Base-by-base conservation (phyloP, 768 basidiomycete species). In the Rhodotorula graminis region DNA sequence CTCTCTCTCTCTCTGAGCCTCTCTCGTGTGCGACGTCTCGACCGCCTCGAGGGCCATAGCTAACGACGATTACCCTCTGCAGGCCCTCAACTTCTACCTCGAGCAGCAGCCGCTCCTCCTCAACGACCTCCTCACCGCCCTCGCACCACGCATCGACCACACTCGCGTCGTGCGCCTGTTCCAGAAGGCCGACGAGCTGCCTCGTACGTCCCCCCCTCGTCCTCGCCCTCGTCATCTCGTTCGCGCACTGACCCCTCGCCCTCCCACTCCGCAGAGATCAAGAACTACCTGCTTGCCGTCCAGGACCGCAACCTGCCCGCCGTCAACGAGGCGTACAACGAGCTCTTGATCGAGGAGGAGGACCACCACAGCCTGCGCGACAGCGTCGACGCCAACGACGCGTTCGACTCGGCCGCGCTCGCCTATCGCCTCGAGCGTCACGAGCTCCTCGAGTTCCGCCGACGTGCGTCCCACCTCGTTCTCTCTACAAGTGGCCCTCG, bases 281-380 rank as follows among this genome's bases (percentile, higher is more conserved):
- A 93, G 69, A 88, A 92, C 52, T 99, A 99, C 83, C 89, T 99
- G 64, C 94, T 97, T 77, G 91, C 93, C 57, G 94, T 98, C 29
- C 95, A 99, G 84, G 88, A 90, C 89, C 85, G 95, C 79, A 97
- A 99, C 81, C 87, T 98, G 59, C 92, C 94, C 79, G 92, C 94
- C 25, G 92, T 99, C 79, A 99, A 99, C 79, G 93, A 96, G 76
- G 94, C 95, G 15, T 97, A 96, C 84, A 97, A 98, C 78, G 91
- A 93, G 78, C 84, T 99, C n/a, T 85, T 98, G 56, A 98, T 99
- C 71, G 96, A 99, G 81, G 96, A 99, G 81, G 96, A 99, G 82
- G 95, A 99, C 80, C 92, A 94, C 84, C 93, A 95, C 82, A 97
- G 95, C 0, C 86, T 99, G 15, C 90, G 95, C 16, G 96, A 96